A percentile compares a stretch with the other conserved stretches of the same genome.
These are phyloP conservation scores for Fusarium domesticum DNA, from an alignment of 2,329 filamentous ascomycete genomes.

Conservation along the genomic window DNA sequence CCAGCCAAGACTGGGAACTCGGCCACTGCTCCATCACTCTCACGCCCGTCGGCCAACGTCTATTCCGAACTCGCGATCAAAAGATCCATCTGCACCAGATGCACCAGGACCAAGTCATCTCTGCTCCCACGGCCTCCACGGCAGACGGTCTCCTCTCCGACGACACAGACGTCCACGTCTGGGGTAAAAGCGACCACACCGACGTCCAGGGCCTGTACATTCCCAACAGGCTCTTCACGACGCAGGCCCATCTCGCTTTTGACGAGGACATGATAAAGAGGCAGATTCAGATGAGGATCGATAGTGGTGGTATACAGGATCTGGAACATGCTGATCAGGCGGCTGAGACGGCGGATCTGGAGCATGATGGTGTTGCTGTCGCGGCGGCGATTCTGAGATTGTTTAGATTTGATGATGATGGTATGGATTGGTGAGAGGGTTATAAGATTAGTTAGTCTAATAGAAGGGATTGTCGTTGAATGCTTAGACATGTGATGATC, in stretches of 20 bases:
- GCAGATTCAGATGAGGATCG: slow-evolving; percentile 58
- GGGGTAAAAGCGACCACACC: slow-evolving; percentile 65
- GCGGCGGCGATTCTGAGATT: slow-evolving; percentile 63
- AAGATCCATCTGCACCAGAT: slow-evolving; percentile 68
- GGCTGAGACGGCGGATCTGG: slow-evolving; percentile 56
- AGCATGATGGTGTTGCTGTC: slow-evolving; percentile 69
- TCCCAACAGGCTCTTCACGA: slow-evolving; percentile 61
- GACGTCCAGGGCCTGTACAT: slow-evolving; percentile 72
- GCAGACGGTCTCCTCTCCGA: slow-evolving; percentile 36
- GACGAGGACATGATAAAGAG: slow-evolving; percentile 64
- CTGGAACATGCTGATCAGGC: slow-evolving; percentile 60
- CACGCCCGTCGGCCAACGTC: slow-evolving; percentile 60
- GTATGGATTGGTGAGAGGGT: slow-evolving; percentile 27
- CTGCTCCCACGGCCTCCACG: slow-evolving; percentile 54
- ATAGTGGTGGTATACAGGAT: slow-evolving; percentile 59
- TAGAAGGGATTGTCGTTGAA: neutral
- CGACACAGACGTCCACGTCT: slow-evolving; percentile 46
- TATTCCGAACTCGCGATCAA: slow-evolving; percentile 58
- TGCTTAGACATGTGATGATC: too few species aligned
- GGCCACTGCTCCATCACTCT: slow-evolving; percentile 64
- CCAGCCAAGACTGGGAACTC: slow-evolving; percentile 68
- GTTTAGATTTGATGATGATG: slow-evolving; percentile 49
- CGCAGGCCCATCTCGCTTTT: slow-evolving; percentile 81
- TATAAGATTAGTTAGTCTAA: neutral
- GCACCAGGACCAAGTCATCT: slow-evolving; percentile 70